phyloP scores from a whole-genome alignment of 2,329 filamentous ascomycete species.

The Hypocreales sp. region DNA sequence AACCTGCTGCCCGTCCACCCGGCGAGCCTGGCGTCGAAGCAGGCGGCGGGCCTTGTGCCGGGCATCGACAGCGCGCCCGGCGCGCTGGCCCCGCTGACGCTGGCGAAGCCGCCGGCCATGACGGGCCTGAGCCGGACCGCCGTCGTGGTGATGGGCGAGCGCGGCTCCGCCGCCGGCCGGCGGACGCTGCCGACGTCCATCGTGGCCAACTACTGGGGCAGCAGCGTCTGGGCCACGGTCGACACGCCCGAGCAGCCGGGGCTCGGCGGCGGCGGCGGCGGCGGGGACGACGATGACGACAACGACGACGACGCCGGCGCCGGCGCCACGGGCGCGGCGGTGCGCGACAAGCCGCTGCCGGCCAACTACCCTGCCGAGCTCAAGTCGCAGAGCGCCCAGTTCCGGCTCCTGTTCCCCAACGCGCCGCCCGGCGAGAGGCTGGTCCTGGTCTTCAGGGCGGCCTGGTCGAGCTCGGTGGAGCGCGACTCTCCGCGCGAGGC shows the following conservation, averaged over 20 bases:
- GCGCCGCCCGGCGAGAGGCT: conserved; percentile 66
- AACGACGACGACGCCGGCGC: conserved; percentile 24
- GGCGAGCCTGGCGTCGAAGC: conserved; percentile 13
- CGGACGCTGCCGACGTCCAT: conserved; percentile 69
- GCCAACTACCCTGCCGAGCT: conserved; percentile 68
- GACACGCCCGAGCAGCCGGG: conserved; percentile 12
- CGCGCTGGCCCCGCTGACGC: conserved; percentile 63
- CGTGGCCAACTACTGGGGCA: conserved; percentile 90
- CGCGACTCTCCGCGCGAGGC: conserved; percentile 23
- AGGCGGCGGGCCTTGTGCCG: conserved; percentile 15
- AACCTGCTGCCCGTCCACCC: conserved; percentile 52
- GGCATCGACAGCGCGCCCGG: conserved; percentile 34
- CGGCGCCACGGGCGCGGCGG: conserved; percentile 8
- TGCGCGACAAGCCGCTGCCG: conserved; percentile 43
- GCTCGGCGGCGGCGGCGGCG: no score
- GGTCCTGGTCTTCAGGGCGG: conserved; percentile 82
- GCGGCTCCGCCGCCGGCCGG: conserved; percentile 49
- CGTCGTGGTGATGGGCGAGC: conserved; percentile 65
- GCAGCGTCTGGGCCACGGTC: conserved; percentile 50
- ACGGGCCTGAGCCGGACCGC: conserved; percentile 81
- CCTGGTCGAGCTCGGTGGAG: conserved; percentile 49
- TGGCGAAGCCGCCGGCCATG: conserved; percentile 68
- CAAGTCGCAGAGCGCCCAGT: conserved; percentile 80
- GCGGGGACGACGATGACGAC: no score
- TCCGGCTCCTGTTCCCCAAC: conserved; percentile 76